Evolutionary conservation across 2,329 filamentous ascomycete genomes (phyloP), one percentile per base, ranked within the genome.

Genomic region (Aureobasidium zeae): DNA sequence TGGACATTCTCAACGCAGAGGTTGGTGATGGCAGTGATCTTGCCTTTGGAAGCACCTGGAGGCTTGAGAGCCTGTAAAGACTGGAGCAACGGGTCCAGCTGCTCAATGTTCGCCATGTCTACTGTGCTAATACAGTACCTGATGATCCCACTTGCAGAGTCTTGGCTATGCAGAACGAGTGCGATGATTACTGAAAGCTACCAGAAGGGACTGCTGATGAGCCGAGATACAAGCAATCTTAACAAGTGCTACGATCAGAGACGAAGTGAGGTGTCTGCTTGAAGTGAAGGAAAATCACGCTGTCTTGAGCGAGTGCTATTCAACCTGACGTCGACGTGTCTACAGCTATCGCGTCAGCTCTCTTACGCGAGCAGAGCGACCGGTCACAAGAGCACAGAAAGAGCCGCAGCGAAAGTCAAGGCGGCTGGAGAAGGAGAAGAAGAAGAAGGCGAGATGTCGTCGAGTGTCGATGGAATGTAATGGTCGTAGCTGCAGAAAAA

Each of bases 61-160:
- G 91, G 82, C 68, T 94, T 96, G 60, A 95, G 73, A 53, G 76
- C 74, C 58, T 89, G 82, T 80, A 98, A 88, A 59, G 84, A 88
- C 71, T 91, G 86, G 61, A 98, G 77, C 66, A 84, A 82, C 58
- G 79, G 74, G 68, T 94, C 89, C 68, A 98, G 72, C 64, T 96
- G 88, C 70, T 84, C 79, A 76, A 94, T 83, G 28, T 58, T 49
- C 44, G 46, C 46, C 45, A 50, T 50, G 46, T 44, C 46, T 50
- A 50, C 48, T 37, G 45, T 38, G 41, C 32, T 37, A 44, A 34
- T 43, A 47, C 45, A 47, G 45, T 47, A 47, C 45, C 45, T 47
- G 24, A 22, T 25, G 25, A 13, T 31, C 36, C 29, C 34, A 41
- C 26, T 26, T 31, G 13, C 38, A 45, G 16, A 36, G 29, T 46